Conservation (phyloP, 371 early-diverging fungal species). For the Chytridium lagenaria region DNA sequence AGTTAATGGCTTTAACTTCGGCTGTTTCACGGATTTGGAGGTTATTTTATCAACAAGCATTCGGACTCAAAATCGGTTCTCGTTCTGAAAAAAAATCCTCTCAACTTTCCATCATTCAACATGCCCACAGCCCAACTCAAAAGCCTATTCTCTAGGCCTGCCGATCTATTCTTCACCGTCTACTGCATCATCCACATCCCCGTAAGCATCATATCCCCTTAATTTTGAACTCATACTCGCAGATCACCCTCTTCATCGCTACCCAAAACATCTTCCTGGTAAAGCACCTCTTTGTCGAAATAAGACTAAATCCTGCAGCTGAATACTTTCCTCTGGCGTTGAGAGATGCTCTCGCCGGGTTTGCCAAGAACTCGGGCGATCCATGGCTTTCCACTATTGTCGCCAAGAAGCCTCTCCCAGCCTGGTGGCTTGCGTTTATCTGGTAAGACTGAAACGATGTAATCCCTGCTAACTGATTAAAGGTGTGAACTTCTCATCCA, state of each 20-base stretch:
- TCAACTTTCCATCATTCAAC: no score
- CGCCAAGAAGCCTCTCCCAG: constrained; percentile 1
- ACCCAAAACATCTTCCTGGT: constrained; percentile 15
- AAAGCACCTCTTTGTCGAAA: not conserved
- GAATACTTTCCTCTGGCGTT: constrained; percentile 1
- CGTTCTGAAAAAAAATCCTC: no score
- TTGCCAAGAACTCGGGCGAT: constrained; percentile 15
- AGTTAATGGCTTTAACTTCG: no score
- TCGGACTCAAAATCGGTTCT: no score
- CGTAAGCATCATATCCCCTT: constrained; percentile 4
- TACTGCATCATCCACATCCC: constrained; percentile 19
- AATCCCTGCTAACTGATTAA: not conserved
- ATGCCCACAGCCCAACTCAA: no score
- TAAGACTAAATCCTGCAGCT: not conserved
- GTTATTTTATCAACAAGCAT: no score
- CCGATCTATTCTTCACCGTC: constrained; percentile 17
- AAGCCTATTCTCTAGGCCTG: constrained; percentile 7
- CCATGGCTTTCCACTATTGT: constrained; percentile 16
- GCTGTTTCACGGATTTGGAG: no score
- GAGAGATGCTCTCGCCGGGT: constrained; percentile 13
- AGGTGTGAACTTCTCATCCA: constrained; percentile 9
- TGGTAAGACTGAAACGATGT: not conserved
- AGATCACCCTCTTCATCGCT: constrained; percentile 19
- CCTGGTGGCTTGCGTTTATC: constrained; percentile 18
- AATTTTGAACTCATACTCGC: not conserved